Evolutionary conservation across 139 green algal genomes (phyloP), one percentile per base, ranked within the genome.

Genomic region (Tetraselmis chui): DNA sequence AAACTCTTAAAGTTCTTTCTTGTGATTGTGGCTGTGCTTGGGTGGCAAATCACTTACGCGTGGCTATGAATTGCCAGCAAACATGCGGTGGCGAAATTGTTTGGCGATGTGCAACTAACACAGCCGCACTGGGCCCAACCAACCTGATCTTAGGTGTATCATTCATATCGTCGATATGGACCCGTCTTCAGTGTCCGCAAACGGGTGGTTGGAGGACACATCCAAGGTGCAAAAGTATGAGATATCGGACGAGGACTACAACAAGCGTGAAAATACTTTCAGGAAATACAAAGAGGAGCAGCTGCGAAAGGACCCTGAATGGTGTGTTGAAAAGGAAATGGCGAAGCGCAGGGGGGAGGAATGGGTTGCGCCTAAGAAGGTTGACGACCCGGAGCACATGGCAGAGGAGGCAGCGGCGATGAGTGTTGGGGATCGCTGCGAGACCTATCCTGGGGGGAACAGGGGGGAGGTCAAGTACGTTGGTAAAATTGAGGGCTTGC

Each of bases 211-310:
- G 82, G 97, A 99, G 84, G 97, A 99, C 87, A 91, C 90, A 0
- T 92, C 83, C 59, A 93, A 98, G 81, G 96, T 99, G 58, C 83
- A 97, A 32, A 99, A 99, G 91, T 99, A 98, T 79, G 88, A 89
- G 1, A 98, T 99, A 87, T 95, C 91, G 30, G 97, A 99, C 31
- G 94, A 97, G 77, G 95, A 92, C 18, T 99, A 99, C 80, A 83
- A 90, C 45, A 86, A 88, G 76, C 84, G 95, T 22, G 95, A 98
- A 75, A 95, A 97, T 78, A 97, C 95, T 1, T 98, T 97, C 88
- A 87, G 92, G 27, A 91, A 94, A 76, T 98, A 88, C 88, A 97
- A 97, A 87, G 80, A 94, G 81, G 80, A 87, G 29, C 95, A 95
- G 87, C 83, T 97, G 28, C 83, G 84, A 30, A 86, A 92, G 27